Base-by-base conservation (phyloP, 2,329 filamentous ascomycete genomes). In the Talaromyces piceae region DNA sequence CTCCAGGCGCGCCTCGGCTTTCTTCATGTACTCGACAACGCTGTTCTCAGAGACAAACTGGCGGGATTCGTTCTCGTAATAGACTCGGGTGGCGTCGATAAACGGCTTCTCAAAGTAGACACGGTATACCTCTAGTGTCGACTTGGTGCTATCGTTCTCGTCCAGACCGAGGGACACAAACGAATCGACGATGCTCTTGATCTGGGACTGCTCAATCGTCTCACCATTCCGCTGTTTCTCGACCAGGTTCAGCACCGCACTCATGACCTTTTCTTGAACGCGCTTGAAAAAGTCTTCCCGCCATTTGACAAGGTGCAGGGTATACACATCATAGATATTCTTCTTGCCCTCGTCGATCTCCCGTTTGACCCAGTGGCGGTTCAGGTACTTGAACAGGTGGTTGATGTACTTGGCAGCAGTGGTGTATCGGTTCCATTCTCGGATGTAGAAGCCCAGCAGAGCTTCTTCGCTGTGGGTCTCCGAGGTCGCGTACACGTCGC, bases 21-120 rank as follows among this genome's bases (percentile, higher is more conserved):
- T 98, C 77, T 97, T 97, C 93, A 98, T 97, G 73, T 97, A 98
- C 66, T 98, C 93, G 28, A 98, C 91, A 3, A 98, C 90, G 57
- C 87, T 95, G 67, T 98, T 98, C 69, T 97, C 91, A 9, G 90
- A 88, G 28, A 98, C 83, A 65, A 98, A 98, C 57, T 90, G 86
- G 61, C 89, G 88, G 18, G 93, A 97, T 68, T 98, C 94, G 43
- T 86, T 84, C 60, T 89, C 79, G 68, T 98, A 98, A 73, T 95
- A 98, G 26, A 78, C 73, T 60, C 81, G 82, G 8, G 93, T 98
- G 3, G 90, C 88, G 5, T 79, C 78, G 48, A 98, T 79, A 78
- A 96, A 98, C 0, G 94, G 93, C 62, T 81, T 82, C 73, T 98
- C 91, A 65, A 98, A 98, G 72, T 90, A 87, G 67, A 79, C 84